Evolutionary conservation across 306 rosid genomes (phyloP), one percentile per base, ranked within the genome.

Genomic region (Pyrus bretschneideri): DNA sequence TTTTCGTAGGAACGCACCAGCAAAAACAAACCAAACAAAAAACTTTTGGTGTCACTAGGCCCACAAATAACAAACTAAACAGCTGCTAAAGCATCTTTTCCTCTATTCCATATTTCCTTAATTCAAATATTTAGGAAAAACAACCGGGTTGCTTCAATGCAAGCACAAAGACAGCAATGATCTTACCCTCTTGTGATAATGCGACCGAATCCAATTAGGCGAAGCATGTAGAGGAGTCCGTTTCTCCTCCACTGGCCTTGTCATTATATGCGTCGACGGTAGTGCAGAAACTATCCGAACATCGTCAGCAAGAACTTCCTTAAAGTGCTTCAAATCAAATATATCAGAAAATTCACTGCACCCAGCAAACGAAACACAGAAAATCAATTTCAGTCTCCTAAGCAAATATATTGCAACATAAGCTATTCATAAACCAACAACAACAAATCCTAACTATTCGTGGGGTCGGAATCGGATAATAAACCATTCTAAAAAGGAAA

Each of bases 301-400:
- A 76, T 95, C 99, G 67, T 89, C 49, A 4, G 88, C 89, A 71
- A 95, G 90, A 31, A 86, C 97, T 22, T 72, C 89, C 88, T 91
- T 95, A 86, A 95, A 95, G 80, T 95, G 93, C 73, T 95, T 91
- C 87, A 95, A 75, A 81, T 95, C 98, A 85, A 95, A 95, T 83
- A 95, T 91, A 80, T 95, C 99, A 80, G 91, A 88, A 72, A 95
- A 95, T 67, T 95, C 99, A 88, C 99, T 95, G 85, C 91, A 87
- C 58, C 31, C 73, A 86, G 70, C 67, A 38, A 74, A 75, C 19
- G 62, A 4, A 63, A 70, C 73, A 75, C 44, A 72, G 40, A 57
- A 61, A 85, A 45, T n/a, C 45, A 40, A 19, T 22, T 18, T 77
- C 25, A 72, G 45, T 19, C 70, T 21, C 27, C 46, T 58, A 75